phyloP scores from a whole-genome alignment of 1,284 basidiomycete species.

The Rhizopogon parksii region DNA sequence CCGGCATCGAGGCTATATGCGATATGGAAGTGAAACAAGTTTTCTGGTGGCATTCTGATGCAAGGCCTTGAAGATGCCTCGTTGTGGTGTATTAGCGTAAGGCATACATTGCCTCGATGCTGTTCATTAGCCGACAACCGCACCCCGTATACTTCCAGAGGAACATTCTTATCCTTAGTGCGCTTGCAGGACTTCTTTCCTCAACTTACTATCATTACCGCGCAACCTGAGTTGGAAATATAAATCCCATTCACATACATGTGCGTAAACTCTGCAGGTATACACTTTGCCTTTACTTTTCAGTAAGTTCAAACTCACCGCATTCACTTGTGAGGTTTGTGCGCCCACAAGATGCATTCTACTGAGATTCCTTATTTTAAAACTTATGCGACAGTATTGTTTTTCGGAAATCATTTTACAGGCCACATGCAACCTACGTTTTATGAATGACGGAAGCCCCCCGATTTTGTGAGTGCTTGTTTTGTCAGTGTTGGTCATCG shows the following conservation, averaged over 20 bases:
- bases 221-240: no score
- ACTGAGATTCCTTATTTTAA: neutral
- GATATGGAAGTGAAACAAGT: no score
- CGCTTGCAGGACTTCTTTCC: neutral
- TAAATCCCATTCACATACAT: neutral
- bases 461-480: neutral
- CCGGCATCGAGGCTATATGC: neutral
- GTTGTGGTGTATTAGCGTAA: neutral
- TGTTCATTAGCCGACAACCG: neutral
- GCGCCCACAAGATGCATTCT: neutral
- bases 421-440: neutral
- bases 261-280: neutral
- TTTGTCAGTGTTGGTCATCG: neutral
- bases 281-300: neutral
- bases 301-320: neutral
- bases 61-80: neutral
- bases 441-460: neutral
- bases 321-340: neutral
- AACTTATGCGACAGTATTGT: no score
- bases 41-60: neutral
- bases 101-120: neutral
- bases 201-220: neutral
- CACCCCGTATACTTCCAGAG: neutral
- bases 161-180: neutral
- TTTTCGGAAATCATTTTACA: neutral